Percentiles rank a stretch among this genome's conserved stretches.
These are phyloP conservation scores for Bipolaris zeicola DNA, from an alignment of 2,329 filamentous ascomycete genomes.

Conservation along the genomic window DNA sequence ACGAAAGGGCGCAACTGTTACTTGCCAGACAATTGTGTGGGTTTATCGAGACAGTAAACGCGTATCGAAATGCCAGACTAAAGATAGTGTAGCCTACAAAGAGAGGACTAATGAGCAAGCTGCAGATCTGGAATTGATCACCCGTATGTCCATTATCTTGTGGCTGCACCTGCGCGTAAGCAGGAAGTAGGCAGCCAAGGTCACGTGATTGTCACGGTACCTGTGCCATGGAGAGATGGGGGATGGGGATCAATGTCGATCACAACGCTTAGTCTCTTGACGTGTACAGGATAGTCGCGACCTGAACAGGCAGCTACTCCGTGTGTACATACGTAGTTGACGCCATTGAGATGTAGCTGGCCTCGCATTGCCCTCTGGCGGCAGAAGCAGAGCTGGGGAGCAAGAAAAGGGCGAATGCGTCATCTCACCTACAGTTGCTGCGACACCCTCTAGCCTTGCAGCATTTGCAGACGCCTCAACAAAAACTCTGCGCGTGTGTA, in stretches of 20 bases:
- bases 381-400: neutral
- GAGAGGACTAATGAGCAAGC: too few relatives aligned
- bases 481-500: neutral
- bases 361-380: neutral
- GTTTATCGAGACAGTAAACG: neutral
- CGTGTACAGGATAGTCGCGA: neutral
- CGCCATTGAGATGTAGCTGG: neutral
- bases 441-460: neutral
- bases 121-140: too few relatives aligned
- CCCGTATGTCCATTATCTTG: too few relatives aligned
- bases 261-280: neutral
- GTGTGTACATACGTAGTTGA: too few relatives aligned
- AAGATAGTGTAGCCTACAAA: too few relatives aligned
- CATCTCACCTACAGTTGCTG: neutral
- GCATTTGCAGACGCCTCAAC: neutral
- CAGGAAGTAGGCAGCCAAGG: neutral
- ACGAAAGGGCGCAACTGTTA: neutral
- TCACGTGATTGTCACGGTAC: neutral
- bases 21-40: neutral
- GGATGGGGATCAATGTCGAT: neutral
- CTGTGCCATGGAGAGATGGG: neutral
- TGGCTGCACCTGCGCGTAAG: neutral
- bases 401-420: neutral
- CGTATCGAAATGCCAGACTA: neutral
- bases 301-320: neutral